These are phyloP conservation scores for Cladosporium oxysporum DNA, from an alignment of 2,329 filamentous ascomycete species.

Conservation along the genomic window DNA sequence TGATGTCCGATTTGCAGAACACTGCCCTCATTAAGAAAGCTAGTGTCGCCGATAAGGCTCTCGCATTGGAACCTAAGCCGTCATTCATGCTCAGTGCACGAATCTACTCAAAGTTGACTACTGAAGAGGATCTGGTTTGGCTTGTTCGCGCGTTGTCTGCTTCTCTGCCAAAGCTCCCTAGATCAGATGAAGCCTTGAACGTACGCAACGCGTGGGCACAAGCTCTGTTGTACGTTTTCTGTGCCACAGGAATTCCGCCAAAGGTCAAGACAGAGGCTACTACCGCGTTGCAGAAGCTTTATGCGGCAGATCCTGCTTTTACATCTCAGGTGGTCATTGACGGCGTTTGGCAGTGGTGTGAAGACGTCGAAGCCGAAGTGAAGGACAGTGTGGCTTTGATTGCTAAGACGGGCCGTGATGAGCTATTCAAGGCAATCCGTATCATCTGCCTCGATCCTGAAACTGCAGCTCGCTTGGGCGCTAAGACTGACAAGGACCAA, in stretches of 20 bases:
- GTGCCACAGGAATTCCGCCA: constrained; percentile 62
- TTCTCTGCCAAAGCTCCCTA: constrained; percentile 57
- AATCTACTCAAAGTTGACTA: constrained; percentile 76
- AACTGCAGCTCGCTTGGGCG: constrained; percentile 49
- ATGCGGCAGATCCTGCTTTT: constrained; percentile 58
- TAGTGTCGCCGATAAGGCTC: constrained; percentile 63
- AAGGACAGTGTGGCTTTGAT: constrained; percentile 73
- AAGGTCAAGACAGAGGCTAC: constrained; percentile 65
- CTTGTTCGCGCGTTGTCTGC: constrained; percentile 69
- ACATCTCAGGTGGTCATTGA: constrained; percentile 66
- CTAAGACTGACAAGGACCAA: constrained; percentile 48
- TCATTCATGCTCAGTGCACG: constrained; percentile 84
- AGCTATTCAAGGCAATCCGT: constrained; percentile 62
- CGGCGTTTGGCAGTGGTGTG: constrained; percentile 80
- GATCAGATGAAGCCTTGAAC: constrained; percentile 41
- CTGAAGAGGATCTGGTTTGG: constrained; percentile 78
- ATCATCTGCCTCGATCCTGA: constrained; percentile 63
- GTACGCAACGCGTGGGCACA: constrained; percentile 66
- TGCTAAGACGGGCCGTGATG: constrained; percentile 64
- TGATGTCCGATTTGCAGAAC: constrained; percentile 57
- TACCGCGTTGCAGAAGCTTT: constrained; percentile 63
- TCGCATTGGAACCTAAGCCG: constrained; percentile 74
- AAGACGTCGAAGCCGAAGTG: constrained; percentile 66
- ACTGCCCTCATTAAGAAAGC: constrained; percentile 62
- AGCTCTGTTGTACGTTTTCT: constrained; percentile 76